Evolutionary conservation across 139 green algal species (phyloP).

Genomic region (Ostreobium quekettii): DNA sequence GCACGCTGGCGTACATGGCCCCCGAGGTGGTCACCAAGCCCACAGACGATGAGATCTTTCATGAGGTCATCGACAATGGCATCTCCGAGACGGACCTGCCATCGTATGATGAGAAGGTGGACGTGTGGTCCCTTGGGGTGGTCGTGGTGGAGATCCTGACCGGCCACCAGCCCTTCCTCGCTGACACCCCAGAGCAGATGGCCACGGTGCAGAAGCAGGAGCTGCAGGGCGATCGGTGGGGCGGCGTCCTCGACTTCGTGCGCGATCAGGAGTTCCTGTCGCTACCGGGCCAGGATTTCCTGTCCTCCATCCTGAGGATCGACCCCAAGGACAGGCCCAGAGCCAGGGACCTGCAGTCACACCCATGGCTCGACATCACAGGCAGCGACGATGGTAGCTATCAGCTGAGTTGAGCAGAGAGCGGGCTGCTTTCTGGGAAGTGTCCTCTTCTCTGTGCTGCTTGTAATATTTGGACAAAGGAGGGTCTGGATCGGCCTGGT

Average conservation of each 20-base stretch:
- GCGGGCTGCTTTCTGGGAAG: no score
- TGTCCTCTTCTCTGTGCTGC: no score
- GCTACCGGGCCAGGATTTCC: not conserved
- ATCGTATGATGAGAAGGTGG: constrained; percentile 49
- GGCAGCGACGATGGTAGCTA: no score
- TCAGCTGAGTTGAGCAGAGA: no score
- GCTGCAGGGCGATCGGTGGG: not conserved
- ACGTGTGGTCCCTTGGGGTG: constrained; percentile 46
- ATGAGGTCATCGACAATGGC: constrained; percentile 44
- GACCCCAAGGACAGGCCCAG: constrained; percentile 11
- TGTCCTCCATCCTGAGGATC: constrained; percentile 4
- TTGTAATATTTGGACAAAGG: no score
- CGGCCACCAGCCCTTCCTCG: constrained; percentile 48
- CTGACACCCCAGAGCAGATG: constrained; percentile 34
- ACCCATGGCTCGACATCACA: constrained; percentile 18
- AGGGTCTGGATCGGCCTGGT: no score
- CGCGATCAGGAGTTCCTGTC: not conserved
- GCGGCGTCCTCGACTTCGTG: not conserved
- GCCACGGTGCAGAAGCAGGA: constrained; percentile 8
- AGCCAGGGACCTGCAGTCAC: not conserved
- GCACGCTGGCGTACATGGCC: constrained; percentile 56
- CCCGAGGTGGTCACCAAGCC: constrained; percentile 54
- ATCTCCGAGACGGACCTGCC: constrained; percentile 55
- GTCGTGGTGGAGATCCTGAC: constrained; percentile 48
- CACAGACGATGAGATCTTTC: constrained; percentile 47